phyloP scores from a whole-genome alignment of 2,329 filamentous ascomycete genomes.

The Diaporthe nobilis region DNA sequence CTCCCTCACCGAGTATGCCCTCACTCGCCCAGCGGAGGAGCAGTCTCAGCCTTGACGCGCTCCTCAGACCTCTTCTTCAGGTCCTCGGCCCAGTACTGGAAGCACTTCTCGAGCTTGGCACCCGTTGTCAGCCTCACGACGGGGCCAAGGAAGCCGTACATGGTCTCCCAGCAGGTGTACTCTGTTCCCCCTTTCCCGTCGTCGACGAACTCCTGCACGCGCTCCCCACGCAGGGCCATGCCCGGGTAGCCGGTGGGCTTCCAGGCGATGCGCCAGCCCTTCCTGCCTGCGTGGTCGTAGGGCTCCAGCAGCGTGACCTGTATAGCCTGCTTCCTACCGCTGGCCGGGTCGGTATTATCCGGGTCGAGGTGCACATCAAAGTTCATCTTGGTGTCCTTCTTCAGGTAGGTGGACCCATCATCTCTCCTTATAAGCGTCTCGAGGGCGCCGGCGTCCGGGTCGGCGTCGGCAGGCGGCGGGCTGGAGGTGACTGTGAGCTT shows the following conservation, averaged over 20 bases:
- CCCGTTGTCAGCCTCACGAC: slow-evolving; percentile 53
- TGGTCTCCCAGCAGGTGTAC: slow-evolving; percentile 63
- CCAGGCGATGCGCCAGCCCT: slow-evolving; percentile 58
- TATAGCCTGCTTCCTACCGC: slow-evolving; percentile 42
- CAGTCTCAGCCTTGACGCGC: slow-evolving; percentile 5
- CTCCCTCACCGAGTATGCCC: not conserved
- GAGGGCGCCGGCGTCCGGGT: slow-evolving; percentile 43
- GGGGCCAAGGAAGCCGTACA: slow-evolving; percentile 55
- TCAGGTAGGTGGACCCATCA: slow-evolving; percentile 45
- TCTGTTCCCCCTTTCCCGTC: slow-evolving; percentile 51
- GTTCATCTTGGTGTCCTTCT: slow-evolving; percentile 50
- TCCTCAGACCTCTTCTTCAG: slow-evolving; percentile 53
- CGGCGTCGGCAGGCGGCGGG: slow-evolving; percentile 39
- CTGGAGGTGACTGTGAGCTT: slow-evolving; percentile 47
- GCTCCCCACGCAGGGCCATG: slow-evolving; percentile 55
- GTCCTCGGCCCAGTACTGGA: slow-evolving; percentile 56
- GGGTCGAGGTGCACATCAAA: slow-evolving; percentile 53
- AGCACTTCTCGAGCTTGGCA: slow-evolving; percentile 50
- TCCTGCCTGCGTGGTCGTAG: slow-evolving; percentile 45
- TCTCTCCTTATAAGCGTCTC: slow-evolving; percentile 25
- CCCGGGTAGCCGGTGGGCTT: slow-evolving; percentile 49
- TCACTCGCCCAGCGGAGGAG: slow-evolving; percentile 17
- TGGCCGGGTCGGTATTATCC: slow-evolving; percentile 36
- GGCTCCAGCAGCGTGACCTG: slow-evolving; percentile 52
- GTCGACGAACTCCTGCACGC: slow-evolving; percentile 60